Conservation (phyloP, 805 yeast species). For the Maudiozyma pseudohumilis region DNA sequence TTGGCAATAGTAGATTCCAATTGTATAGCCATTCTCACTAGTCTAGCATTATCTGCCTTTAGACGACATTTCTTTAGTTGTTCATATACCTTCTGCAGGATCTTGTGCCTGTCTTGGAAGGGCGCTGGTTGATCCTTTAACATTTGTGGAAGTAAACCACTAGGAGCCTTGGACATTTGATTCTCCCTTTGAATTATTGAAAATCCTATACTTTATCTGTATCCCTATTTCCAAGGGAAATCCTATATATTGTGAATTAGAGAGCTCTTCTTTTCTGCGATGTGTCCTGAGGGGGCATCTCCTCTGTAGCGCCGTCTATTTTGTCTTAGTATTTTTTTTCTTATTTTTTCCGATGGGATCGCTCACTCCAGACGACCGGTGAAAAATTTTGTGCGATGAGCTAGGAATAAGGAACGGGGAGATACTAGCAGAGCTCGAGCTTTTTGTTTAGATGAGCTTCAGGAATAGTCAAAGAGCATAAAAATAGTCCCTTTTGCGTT, state of each 20-base stretch:
- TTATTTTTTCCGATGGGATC: not conserved
- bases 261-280: not conserved
- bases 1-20: conserved; percentile 23
- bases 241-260: not conserved
- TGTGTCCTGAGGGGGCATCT: too few relatives aligned
- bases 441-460: too few relatives aligned
- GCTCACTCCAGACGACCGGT: conserved; percentile 9
- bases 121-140: conserved; percentile 23
- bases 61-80: conserved; percentile 15
- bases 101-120: conserved; percentile 25
- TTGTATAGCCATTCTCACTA: conserved; percentile 17
- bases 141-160: conserved; percentile 21
- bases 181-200: not conserved
- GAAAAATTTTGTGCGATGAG: conserved; percentile 17
- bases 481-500: too few relatives aligned
- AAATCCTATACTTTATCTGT: not conserved
- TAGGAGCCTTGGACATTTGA: not conserved
- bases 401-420: conserved; percentile 6
- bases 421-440: not conserved
- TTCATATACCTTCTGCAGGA: conserved; percentile 21
- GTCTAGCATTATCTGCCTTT: conserved; percentile 5
- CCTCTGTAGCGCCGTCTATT: too few relatives aligned
- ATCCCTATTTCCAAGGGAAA: too few relatives aligned
- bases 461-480: too few relatives aligned
- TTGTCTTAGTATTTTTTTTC: not conserved